Evolutionary conservation across 768 basidiomycete species (phyloP).

Genomic region (Kwoniella sp.): DNA sequence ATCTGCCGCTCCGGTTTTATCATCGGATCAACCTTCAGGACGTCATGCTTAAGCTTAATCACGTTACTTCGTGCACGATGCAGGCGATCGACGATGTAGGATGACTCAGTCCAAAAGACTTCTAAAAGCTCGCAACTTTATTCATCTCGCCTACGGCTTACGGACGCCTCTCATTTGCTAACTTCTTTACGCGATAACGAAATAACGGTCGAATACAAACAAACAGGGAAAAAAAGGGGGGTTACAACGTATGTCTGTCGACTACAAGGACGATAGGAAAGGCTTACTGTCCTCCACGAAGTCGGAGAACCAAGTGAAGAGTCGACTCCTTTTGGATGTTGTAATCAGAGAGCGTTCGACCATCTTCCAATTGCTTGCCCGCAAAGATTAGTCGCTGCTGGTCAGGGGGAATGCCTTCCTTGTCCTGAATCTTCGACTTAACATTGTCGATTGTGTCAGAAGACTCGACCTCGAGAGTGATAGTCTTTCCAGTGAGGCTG

Average conservation of each 20-base stretch:
- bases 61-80: too few relatives aligned
- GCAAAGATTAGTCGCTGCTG: constrained; percentile 55
- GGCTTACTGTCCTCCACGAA: constrained; percentile 92
- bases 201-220: not conserved
- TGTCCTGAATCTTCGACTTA: constrained; percentile 54
- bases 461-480: constrained; percentile 46
- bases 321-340: constrained; percentile 95
- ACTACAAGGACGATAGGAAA: not conserved
- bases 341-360: constrained; percentile 50
- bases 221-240: not conserved
- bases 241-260: constrained; percentile 3
- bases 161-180: not conserved
- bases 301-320: constrained; percentile 92
- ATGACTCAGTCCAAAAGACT: not conserved
- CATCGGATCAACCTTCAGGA: too few relatives aligned
- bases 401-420: constrained; percentile 55
- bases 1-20: too few relatives aligned
- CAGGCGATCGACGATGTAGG: too few relatives aligned
- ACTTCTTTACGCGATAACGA: not conserved
- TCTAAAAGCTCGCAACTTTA: not conserved
- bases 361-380: constrained; percentile 53
- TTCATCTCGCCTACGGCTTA: not conserved
- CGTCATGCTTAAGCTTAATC: too few relatives aligned
- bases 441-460: constrained; percentile 54
- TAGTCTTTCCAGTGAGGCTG: constrained; percentile 43